These are phyloP conservation scores for Tieghemostelium lacteum DNA, from an alignment of 78 protist genomes.

Conservation along the genomic window DNA sequence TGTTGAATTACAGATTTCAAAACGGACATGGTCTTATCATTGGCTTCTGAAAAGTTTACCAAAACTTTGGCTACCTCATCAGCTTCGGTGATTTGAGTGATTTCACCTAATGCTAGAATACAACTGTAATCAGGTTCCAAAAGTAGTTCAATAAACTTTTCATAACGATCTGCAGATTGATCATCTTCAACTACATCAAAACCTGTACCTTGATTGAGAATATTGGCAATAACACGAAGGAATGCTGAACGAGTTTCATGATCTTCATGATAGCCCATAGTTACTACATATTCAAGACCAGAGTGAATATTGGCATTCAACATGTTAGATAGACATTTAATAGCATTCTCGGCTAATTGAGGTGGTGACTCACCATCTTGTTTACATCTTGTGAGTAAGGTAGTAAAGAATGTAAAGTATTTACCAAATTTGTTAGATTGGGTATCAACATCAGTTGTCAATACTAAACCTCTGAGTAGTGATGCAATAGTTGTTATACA, in stretches of 20 bases:
- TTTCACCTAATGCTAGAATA: constrained; percentile 36
- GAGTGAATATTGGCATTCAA: constrained; percentile 78
- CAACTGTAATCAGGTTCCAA: constrained; percentile 60
- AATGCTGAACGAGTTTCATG: constrained; percentile 80
- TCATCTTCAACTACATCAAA: constrained; percentile 61
- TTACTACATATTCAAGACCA: constrained; percentile 60
- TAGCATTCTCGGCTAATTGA: constrained; percentile 59
- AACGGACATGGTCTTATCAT: constrained; percentile 30
- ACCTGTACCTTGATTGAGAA: constrained; percentile 81
- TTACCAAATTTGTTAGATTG: constrained; percentile 48
- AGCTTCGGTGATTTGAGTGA: constrained; percentile 59
- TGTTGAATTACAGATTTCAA: constrained; percentile 61
- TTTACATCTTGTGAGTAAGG: constrained; percentile 58
- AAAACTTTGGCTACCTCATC: constrained; percentile 71
- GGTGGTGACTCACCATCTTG: constrained; percentile 61
- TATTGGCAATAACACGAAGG: constrained; percentile 82
- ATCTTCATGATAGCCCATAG: constrained; percentile 85
- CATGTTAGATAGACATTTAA: constrained; percentile 60
- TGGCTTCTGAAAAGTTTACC: constrained; percentile 44
- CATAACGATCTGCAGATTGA: constrained; percentile 30
- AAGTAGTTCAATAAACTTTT: constrained; percentile 49
- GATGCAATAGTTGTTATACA: constrained; percentile 53
- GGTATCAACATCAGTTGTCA: constrained; percentile 49
- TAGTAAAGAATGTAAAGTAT: constrained; percentile 80
- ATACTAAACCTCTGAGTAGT: constrained; percentile 51